phyloP scores from a whole-genome alignment of 495 filamentous ascomycete species.

The Copromyces sp. region DNA sequence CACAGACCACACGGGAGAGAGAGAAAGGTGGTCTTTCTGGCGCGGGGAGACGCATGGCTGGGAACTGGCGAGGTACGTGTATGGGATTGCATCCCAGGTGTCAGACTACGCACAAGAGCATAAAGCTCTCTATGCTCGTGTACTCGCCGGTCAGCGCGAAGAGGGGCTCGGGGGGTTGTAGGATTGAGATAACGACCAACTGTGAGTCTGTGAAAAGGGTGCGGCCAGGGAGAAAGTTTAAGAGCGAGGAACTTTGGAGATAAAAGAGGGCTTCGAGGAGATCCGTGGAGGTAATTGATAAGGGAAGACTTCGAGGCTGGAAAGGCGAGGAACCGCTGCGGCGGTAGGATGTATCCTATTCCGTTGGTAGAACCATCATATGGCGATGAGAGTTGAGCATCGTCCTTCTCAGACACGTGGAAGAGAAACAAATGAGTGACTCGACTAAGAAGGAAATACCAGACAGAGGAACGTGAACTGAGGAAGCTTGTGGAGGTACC shows the following conservation, averaged over 20 bases:
- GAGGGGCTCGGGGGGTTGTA: background rate
- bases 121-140: background rate
- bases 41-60: background rate
- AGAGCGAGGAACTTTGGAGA: background rate
- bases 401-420: background rate
- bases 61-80: background rate
- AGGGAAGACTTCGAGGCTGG: background rate
- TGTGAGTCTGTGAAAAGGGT: background rate
- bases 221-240: background rate
- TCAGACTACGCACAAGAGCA: background rate
- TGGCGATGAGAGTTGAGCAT: background rate
- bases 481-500: background rate
- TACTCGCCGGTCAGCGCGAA: background rate
- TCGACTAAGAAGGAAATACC: background rate
- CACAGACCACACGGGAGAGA: background rate
- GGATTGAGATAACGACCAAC: background rate
- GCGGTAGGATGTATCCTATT: background rate
- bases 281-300: background rate
- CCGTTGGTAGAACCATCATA: background rate
- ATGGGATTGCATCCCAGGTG: background rate
- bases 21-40: background rate
- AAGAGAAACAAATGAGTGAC: background rate
- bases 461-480: too few species aligned
- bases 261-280: background rate
- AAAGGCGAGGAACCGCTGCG: background rate